Evolutionary conservation across 2,329 filamentous ascomycete genomes (phyloP).

Genomic region (Ceratocystis variospora): DNA sequence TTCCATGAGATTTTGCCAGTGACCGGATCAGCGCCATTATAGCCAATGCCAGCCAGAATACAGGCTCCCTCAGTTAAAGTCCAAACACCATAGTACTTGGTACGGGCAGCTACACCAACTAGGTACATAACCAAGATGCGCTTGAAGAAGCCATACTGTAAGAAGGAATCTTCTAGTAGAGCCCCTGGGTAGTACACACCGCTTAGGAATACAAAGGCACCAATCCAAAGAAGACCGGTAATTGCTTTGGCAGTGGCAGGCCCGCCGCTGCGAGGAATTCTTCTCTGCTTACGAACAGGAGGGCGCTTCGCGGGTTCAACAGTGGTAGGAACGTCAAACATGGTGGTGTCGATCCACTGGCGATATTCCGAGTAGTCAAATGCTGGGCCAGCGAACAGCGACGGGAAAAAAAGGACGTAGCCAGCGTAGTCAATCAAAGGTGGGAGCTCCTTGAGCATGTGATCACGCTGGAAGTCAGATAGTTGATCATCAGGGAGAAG

Average conservation of each 20-base stretch:
- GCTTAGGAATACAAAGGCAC: slow-evolving; percentile 60
- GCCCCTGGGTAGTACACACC: slow-evolving; percentile 50
- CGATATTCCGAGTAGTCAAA: slow-evolving; percentile 93
- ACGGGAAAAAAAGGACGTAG: slow-evolving; percentile 92
- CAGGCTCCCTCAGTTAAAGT: slow-evolving; percentile 83
- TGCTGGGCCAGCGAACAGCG: slow-evolving; percentile 74
- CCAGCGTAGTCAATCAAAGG: slow-evolving; percentile 66
- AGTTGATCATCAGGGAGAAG: slow-evolving; percentile 63
- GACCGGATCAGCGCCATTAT: slow-evolving; percentile 76
- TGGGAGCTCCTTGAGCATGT: slow-evolving; percentile 63
- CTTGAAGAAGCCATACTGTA: slow-evolving; percentile 52
- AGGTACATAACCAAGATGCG: slow-evolving; percentile 72
- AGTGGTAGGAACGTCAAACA: slow-evolving; percentile 75
- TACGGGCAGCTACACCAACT: slow-evolving; percentile 64
- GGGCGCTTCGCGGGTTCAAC: slow-evolving; percentile 77
- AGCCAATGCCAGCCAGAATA: slow-evolving; percentile 84
- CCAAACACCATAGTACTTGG: slow-evolving; percentile 98
- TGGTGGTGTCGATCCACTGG: slow-evolving; percentile 81
- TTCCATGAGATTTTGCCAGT: slow-evolving; percentile 81
- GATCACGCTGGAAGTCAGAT: slow-evolving; percentile 75
- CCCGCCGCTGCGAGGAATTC: slow-evolving; percentile 78
- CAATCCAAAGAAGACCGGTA: slow-evolving; percentile 64
- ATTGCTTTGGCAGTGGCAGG: slow-evolving; percentile 68
- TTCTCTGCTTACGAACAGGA: slow-evolving; percentile 74
- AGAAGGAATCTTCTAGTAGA: slow-evolving; percentile 52